Percentiles rank a stretch among this genome's conserved stretches.
These are phyloP conservation scores for Yamadazyma triangularis DNA, from an alignment of 1,139 yeast species.

Conservation along the genomic window DNA sequence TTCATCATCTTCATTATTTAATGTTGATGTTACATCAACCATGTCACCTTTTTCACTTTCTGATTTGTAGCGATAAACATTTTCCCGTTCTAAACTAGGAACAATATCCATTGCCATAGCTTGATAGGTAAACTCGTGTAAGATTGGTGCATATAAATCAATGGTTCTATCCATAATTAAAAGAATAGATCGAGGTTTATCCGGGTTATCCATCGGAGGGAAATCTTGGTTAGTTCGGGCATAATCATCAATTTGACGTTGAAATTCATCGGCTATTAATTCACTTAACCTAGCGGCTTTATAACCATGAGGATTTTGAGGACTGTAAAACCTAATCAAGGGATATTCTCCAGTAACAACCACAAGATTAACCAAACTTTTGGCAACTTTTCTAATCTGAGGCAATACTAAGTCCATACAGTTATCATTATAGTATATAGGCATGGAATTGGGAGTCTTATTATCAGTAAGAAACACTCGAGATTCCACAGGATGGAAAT, in stretches of 20 bases:
- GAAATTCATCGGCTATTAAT: conserved; percentile 71
- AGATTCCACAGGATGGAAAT: conserved; percentile 32
- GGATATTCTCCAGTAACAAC: conserved; percentile 87
- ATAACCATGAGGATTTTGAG: conserved; percentile 37
- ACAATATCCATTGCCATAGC: conserved; percentile 85
- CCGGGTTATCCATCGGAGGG: conserved; percentile 52
- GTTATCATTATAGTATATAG: conserved; percentile 64
- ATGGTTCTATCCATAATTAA: conserved; percentile 77
- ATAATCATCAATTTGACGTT: conserved; percentile 67
- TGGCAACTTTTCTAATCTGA: conserved; percentile 58
- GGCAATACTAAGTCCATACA: conserved; percentile 59
- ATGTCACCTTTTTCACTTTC: conserved; percentile 58
- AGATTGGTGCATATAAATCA: conserved; percentile 77
- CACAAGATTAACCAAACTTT: conserved; percentile 64
- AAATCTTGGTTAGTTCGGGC: conserved; percentile 65
- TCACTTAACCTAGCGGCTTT: conserved; percentile 65
- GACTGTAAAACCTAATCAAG: conserved; percentile 65
- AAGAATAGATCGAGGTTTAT: conserved; percentile 67
- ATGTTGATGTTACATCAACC: conserved; percentile 36
- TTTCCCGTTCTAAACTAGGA: conserved; percentile 45
- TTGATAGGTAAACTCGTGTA: conserved; percentile 92
- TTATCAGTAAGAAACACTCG: conserved; percentile 37
- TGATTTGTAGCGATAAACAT: conserved; percentile 55
- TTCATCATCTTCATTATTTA: conserved; percentile 61
- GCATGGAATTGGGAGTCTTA: conserved; percentile 54